Base-by-base conservation (phyloP, 2,329 filamentous ascomycete genomes). In the Volutella citrinella region DNA sequence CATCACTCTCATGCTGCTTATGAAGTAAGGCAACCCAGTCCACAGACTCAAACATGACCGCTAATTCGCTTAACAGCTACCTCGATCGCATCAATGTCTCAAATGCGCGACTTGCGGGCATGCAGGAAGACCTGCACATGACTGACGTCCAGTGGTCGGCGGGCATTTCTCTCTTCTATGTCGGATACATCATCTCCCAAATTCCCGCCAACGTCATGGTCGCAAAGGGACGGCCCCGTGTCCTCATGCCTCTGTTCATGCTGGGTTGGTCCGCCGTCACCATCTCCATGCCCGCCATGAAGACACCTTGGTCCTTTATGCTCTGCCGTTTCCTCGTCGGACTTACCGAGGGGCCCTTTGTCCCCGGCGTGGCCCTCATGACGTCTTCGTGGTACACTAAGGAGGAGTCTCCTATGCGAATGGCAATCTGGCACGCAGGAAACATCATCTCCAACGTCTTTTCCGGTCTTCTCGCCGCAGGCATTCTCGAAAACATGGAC, bases 11-110 rank as follows among this genome's bases (percentile, higher is more conserved):
- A 55, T 54, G 52, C 27, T 40, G 16, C 29, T 54, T 5, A 42
- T 55, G 38, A 55, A 53, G 51, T 55, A 21, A 37, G 49, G 30
- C 18, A 5, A 13, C 12, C 8, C 20, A 8, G 12, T 22, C 20
- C 20, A 22, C 12, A 8, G 20, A 20, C 5, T 24, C 9, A 5
- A 12, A 12, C 6, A 9, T 22, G 12, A 9, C 9, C 20, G 20
- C 20, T 9, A 27, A 19, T 5, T 14, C 5, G 24, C 18, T 20
- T 10, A 8, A 7, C 17, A 72, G 66, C 48, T 72, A 72, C 46
- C 59, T 73, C 25, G 68, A 72, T 42, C 59, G 68, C 30, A 70
- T 68, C 25, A 74, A 72, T 44, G 67, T 73, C 23, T 69, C 66
- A 29, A 64, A 63, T 39, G 60, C 61, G 7, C 56, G 57, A 20